These are phyloP conservation scores for Zygnema circumcarinatum DNA, from an alignment of 139 green algal species.

Conservation along the genomic window DNA sequence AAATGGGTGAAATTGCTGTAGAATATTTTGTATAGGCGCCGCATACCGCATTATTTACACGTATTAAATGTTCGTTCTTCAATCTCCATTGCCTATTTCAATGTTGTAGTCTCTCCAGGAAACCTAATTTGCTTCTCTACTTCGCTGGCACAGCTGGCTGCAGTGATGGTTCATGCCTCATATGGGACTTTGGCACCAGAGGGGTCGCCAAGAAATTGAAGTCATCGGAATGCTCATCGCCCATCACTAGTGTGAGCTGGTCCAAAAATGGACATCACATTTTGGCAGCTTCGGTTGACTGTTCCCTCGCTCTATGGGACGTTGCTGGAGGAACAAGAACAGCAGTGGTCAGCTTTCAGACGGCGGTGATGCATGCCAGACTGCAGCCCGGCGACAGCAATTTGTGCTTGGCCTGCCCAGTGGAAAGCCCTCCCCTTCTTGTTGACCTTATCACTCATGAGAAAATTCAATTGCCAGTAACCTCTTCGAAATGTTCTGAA, in stretches of 20 bases:
- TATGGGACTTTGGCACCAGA: constrained; percentile 88
- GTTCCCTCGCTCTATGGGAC: constrained; percentile 72
- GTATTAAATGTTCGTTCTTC: no score
- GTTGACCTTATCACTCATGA: constrained; percentile 55
- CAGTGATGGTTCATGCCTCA: constrained; percentile 73
- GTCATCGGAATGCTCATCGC: not conserved
- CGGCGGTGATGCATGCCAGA: constrained; percentile 30
- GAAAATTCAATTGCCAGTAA: not conserved
- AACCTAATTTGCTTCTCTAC: no score
- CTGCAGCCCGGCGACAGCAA: constrained; percentile 47
- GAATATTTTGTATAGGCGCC: no score
- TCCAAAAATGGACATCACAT: constrained; percentile 73
- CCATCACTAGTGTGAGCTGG: constrained; percentile 76
- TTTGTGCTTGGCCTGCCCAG: constrained; percentile 61
- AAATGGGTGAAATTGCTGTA: no score
- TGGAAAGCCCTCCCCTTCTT: constrained; percentile 64
- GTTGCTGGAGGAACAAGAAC: constrained; percentile 58
- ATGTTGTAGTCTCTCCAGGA: no score
- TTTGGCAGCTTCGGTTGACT: constrained; percentile 66
- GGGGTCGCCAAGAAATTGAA: constrained; percentile 68
- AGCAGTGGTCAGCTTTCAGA: not conserved
- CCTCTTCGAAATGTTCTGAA: not conserved
- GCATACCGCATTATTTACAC: no score
- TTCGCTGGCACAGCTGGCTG: constrained; percentile 80
- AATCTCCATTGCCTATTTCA: no score